Base-by-base conservation (phyloP, 176 grass and related monocot genomes). In the Tillandsia fasciculata region DNA sequence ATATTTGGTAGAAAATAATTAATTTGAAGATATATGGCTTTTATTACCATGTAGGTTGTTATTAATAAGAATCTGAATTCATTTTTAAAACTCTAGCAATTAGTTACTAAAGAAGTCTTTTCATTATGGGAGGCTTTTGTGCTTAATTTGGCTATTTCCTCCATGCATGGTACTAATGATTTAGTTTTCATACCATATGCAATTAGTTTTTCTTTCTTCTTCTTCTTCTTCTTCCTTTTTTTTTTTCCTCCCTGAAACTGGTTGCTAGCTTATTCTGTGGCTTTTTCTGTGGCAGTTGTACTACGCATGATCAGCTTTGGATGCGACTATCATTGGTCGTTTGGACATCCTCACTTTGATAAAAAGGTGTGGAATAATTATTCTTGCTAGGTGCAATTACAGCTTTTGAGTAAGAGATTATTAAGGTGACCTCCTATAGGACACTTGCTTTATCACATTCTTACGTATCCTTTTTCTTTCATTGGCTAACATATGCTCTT, bases 221-320 rank as follows among this genome's bases (percentile, higher is more conserved):
- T 49, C 13, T 61, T 61, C 9, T 59, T 14, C 8, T 61, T 14
- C 56, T 61, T 61, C 13, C 12, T 59, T 3, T 7, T 59, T 22
- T 61, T 61, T 56, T 3, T 59, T 59, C 2, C n/a, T 61, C 13
- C 15, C 56, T 17, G 56, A 20, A 61, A 26, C 64, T 76, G 7
- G 24, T 71, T 64, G 52, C 42, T 65, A 22, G 6, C 53, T 73
- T 61, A 61, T 61, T 61, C 1, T 61, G 56, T 61, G 56, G 15
- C 22, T 23, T 20, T 20, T 61, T 61, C 56, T 78, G 27, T 50
- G 67, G 27, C 69, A 86, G 94, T 93, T 76, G 72, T 90, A 72
- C 68, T 97, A 68, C 82, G 89, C 8, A 97, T 97, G 76, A 93
- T 93, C 81, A 97, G 94, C 72, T 97, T 81, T 82, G 89, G 89